Evolutionary conservation across 768 basidiomycete genomes (phyloP), one percentile per base, ranked within the genome.

Genomic region (Macrolepiota fuliginosa): DNA sequence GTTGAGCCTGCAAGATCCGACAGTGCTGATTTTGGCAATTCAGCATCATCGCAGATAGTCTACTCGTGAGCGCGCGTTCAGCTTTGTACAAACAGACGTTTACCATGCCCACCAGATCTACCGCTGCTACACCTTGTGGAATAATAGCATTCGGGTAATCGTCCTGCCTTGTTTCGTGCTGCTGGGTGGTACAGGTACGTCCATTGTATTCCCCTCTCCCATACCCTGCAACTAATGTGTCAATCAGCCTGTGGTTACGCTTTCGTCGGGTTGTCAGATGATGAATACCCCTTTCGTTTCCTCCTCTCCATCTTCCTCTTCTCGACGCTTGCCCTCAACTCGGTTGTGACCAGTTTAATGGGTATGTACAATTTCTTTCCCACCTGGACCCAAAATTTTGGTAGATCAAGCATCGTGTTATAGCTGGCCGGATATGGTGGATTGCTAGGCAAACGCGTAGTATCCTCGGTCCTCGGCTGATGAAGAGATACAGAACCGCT

Each of bases 401-500:
- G 27, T 54, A 32, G 29, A 54, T 36, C 42, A 53, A 27, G n/a
- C 19, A 19, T 35, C 24, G 11, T 39, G 2, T 19, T 57, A 19
- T 19, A 78, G 77, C 74, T 24, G 76, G 72, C 27, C 70, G 76
- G 25, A 74, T 78, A 40, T 72, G 73, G 71, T 77, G 72, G 67
- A 63, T 77, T 5, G 67, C 71, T 10, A 67, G 65, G 1, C 69
- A 68, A 36, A 70, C 73, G 1, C 68, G 67, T 25, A 60, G 56
- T 11, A 64, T 74, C 17, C 54, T 77, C 22, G 73, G 68, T n/a
- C 59, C 64, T 11, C 68, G 62, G 3, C 69, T 77, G 39, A 64
- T 74, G n/a, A 65, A 67, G 35, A 70, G 71, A 55, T 77, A 75
- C 40, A 72, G 69, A 58, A 69, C 69, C 19, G 72, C 74, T 4